phyloP scores from a whole-genome alignment of 345 rosid species.

The Populus alba region DNA sequence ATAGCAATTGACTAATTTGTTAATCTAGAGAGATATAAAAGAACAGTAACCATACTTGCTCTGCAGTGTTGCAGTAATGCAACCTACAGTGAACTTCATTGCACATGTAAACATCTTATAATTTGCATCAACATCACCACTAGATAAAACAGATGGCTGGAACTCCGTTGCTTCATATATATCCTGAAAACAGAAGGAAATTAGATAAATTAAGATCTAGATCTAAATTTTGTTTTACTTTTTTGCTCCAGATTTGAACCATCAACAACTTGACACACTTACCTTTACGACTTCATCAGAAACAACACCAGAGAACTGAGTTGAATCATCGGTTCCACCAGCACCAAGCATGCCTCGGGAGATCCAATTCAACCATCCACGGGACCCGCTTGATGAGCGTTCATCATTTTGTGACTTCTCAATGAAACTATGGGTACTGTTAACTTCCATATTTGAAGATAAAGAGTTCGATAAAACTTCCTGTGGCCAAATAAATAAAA shows the following conservation, averaged over 20 bases:
- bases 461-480: slow-evolving; percentile 46
- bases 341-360: slow-evolving; percentile 99
- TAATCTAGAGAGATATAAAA: background rate
- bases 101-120: slow-evolving; percentile 51
- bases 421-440: slow-evolving; percentile 22
- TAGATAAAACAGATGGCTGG: slow-evolving; percentile 47
- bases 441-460: slow-evolving; percentile 28
- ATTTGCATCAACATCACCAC: slow-evolving; percentile 39
- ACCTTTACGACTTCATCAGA: slow-evolving; percentile 97
- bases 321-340: slow-evolving; percentile 89
- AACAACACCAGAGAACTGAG: slow-evolving; percentile 88
- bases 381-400: slow-evolving; percentile 50
- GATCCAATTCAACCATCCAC: slow-evolving; percentile 96
- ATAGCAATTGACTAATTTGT: background rate
- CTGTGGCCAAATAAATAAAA: slow-evolving; percentile 35
- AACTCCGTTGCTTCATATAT: slow-evolving; percentile 86
- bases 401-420: slow-evolving; percentile 64
- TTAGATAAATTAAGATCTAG: background rate
- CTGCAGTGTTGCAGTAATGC: slow-evolving; percentile 48
- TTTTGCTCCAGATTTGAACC: background rate
- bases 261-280: slow-evolving; percentile 10
- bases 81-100: slow-evolving; percentile 48
- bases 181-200: slow-evolving; percentile 51
- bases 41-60: slow-evolving; percentile 42
- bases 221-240: no score